Conservation (phyloP, 345 rosid species). For the Ceriops zippeliana region DNA sequence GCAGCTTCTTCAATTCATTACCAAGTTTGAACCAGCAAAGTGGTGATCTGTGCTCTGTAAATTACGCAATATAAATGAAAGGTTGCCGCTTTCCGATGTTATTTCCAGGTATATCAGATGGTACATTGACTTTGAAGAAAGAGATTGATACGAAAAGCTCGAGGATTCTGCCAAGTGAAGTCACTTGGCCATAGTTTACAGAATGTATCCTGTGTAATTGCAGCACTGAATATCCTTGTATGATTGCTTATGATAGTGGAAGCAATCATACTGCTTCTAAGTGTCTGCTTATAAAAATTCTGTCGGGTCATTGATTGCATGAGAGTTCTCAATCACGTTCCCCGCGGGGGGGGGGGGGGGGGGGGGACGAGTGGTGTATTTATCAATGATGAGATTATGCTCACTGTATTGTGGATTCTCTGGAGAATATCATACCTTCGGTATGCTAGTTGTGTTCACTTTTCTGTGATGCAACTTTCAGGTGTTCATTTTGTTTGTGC, state of each 20-base stretch:
- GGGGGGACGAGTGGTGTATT: conserved; percentile 93
- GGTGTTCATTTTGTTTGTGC: no score
- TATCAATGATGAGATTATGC: conserved; percentile 84
- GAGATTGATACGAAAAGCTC: conserved; percentile 23
- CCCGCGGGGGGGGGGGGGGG: conserved; percentile 43
- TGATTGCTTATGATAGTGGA: no score
- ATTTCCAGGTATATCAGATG: conserved; percentile 30
- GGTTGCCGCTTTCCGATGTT: neutral
- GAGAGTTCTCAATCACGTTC: conserved; percentile 69
- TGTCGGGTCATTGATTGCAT: neutral
- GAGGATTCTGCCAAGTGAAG: conserved; percentile 35
- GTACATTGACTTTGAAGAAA: conserved; percentile 21
- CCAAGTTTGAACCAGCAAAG: neutral
- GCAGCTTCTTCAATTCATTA: neutral
- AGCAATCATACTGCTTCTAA: neutral
- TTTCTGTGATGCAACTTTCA: neutral
- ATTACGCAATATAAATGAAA: neutral
- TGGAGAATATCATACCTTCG: conserved; percentile 92
- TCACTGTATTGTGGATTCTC: conserved; percentile 94
- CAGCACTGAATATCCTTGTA: no score
- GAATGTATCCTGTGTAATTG: neutral
- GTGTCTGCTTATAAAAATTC: neutral
- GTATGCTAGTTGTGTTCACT: conserved; percentile 31
- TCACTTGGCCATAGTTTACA: conserved; percentile 10
- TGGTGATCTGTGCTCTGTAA: neutral